Evolutionary conservation across 2,329 filamentous ascomycete species (phyloP), one percentile per base, ranked within the genome.

Genomic region (Trichoderma aggressivum): DNA sequence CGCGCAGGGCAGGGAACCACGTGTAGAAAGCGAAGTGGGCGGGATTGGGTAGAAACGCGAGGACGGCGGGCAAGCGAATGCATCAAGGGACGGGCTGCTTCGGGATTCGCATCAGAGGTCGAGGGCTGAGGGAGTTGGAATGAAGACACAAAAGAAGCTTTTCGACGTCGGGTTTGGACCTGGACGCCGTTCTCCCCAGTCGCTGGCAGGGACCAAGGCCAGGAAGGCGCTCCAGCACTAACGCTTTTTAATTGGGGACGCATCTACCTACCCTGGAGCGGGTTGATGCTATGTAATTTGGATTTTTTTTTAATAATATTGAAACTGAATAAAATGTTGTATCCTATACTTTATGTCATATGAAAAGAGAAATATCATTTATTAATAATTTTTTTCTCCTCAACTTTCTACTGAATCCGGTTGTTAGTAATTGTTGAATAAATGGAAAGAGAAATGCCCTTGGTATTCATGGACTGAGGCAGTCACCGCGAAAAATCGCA

Each of bases 51-150:
- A 63, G 63, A 56, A 71, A 66, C 55, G 70, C 56, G 43, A 60
- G 43, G 32, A 36, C 30, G 36, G 63, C 30, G 28, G 32, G 32
- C 63, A 43, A 47, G 62, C 62, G 70, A 47, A 47, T 55, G 70
- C 64, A 55, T 62, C 24, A 61, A 50, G 53, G 68, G 24, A 70
- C 66, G 70, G 72, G 62, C 71, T 74, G 75, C 74, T 75, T 74
- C 70, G 71, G 71, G 71, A 70, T 73, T 72, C 69, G 73, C 72
- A 73, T 73, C 73, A 70, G 71, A 71, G 50, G 47, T 66, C 43
- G 58, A 58, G 65, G 18, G 66, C 30, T 60, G 56, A 21, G 28
- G 34, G 65, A 50, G 26, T 53, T 56, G 47, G 72, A 67, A 61
- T 63, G 66, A 55, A 61, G 60, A 67, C 56, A 56, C 59, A 72